A percentile compares a stretch with the other conserved stretches of the same genome.
phyloP scores from a whole-genome alignment of 805 yeast genomes.

The Kluyveromyces starmeri region DNA sequence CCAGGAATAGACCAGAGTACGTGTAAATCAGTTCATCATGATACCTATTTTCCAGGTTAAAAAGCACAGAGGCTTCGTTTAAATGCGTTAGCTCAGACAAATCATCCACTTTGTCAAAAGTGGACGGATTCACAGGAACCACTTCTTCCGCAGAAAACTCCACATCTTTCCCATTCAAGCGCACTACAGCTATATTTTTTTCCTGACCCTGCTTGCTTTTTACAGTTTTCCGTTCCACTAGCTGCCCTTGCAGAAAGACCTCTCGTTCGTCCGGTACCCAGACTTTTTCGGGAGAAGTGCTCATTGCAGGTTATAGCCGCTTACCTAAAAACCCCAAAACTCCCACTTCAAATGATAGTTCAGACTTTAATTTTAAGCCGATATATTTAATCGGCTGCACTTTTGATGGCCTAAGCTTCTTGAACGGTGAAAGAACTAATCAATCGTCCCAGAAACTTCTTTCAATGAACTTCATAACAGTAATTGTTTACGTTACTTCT shows the following conservation, averaged over 20 bases:
- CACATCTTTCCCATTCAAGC: slow-evolving; percentile 11
- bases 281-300: slow-evolving; percentile 9
- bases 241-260: slow-evolving; percentile 23
- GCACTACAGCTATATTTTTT: slow-evolving; percentile 15
- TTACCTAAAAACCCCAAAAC: too few species aligned
- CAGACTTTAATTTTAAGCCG: too few species aligned
- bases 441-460: too few species aligned
- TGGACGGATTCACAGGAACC: slow-evolving; percentile 63
- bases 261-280: slow-evolving; percentile 28
- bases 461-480: too few species aligned
- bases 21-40: slow-evolving; percentile 76
- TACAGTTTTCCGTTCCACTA: slow-evolving; percentile 12
- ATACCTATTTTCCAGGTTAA: slow-evolving; percentile 74
- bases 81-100: slow-evolving; percentile 93
- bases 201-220: slow-evolving; percentile 17
- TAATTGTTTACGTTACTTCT: too few species aligned
- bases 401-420: too few species aligned
- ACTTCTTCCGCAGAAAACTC: slow-evolving; percentile 30
- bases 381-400: too few species aligned
- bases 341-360: too few species aligned
- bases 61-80: slow-evolving; percentile 91
- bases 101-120: slow-evolving; percentile 84
- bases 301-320: too few species aligned
- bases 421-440: too few species aligned
- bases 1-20: slow-evolving; percentile 89